These are phyloP conservation scores for Amanita rimosa DNA, from an alignment of 768 basidiomycete species.

Conservation along the genomic window DNA sequence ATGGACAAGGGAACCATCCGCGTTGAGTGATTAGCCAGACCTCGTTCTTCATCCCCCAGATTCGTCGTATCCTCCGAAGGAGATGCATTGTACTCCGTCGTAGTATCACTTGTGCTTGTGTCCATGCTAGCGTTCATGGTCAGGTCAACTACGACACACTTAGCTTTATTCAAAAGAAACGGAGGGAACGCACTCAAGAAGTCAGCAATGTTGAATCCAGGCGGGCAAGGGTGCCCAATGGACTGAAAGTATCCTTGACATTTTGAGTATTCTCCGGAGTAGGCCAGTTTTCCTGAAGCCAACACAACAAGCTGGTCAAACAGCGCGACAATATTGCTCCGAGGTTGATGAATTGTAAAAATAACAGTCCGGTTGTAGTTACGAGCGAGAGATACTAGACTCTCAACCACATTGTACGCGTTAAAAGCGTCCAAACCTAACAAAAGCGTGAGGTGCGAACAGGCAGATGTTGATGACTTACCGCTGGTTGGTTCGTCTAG, in stretches of 20 bases:
- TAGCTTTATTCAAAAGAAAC: not conserved
- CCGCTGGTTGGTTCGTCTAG: conserved; percentile 97
- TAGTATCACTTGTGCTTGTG: conserved; percentile 20
- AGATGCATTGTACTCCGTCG: conserved; percentile 27
- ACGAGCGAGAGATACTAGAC: conserved; percentile 72
- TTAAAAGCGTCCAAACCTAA: conserved; percentile 90
- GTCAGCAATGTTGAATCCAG: conserved; percentile 96
- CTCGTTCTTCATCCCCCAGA: conserved; percentile 63
- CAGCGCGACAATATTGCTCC: conserved; percentile 92
- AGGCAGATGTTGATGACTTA: conserved; percentile 20
- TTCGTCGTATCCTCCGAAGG: conserved; percentile 28
- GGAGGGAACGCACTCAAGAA: conserved; percentile 65
- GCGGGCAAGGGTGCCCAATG: conserved; percentile 78
- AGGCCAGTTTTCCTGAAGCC: conserved; percentile 74
- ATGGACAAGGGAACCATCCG: conserved; percentile 24
- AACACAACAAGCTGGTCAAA: conserved; percentile 89
- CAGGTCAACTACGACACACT: conserved; percentile 43
- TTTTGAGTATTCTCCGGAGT: conserved; percentile 64
- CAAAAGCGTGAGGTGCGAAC: not conserved
- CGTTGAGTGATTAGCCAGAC: conserved; percentile 20
- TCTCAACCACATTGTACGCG: conserved; percentile 89
- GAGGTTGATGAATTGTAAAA: conserved; percentile 97
- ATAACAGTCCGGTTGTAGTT: conserved; percentile 92
- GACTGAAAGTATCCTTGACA: conserved; percentile 75
- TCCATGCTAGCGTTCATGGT: conserved; percentile 49